These are phyloP conservation scores for Atractiella rhizophila DNA, from an alignment of 768 basidiomycete species.

Conservation along the genomic window DNA sequence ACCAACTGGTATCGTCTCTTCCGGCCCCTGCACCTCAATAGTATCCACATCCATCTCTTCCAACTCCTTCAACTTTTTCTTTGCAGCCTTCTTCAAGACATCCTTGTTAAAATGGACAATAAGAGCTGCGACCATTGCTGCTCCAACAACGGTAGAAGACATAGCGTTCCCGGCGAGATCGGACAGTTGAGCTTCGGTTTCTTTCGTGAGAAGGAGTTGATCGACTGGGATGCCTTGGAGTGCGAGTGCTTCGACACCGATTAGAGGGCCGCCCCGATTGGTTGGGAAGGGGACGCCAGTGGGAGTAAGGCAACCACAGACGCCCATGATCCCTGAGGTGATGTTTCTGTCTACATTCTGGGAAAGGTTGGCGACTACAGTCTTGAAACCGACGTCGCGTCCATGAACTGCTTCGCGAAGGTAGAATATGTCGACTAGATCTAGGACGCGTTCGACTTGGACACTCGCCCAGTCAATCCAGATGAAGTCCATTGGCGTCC, in stretches of 20 bases:
- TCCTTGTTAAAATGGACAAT: constrained; percentile 28
- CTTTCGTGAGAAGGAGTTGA: constrained; percentile 68
- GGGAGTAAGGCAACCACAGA: constrained; percentile 54
- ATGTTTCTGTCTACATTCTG: constrained; percentile 88
- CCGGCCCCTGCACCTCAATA: constrained; percentile 44
- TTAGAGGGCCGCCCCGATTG: constrained; percentile 83
- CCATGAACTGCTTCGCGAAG: constrained; percentile 56
- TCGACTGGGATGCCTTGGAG: constrained; percentile 88
- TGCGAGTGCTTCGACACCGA: constrained; percentile 70
- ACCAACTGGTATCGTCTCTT: constrained; percentile 29
- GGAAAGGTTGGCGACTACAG: constrained; percentile 72
- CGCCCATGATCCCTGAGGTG: constrained; percentile 51
- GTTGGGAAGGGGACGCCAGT: constrained; percentile 93
- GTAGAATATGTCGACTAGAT: constrained; percentile 72
- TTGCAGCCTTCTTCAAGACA: constrained; percentile 19
- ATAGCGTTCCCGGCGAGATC: constrained; percentile 92
- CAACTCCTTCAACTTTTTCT: no score
- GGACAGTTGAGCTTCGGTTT: constrained; percentile 75
- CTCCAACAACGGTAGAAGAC: constrained; percentile 87
- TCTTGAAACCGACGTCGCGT: constrained; percentile 42
- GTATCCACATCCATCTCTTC: constrained; percentile 36
- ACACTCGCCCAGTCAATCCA: constrained; percentile 86
- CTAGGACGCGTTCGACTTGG: constrained; percentile 86
- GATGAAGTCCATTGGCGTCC: constrained; percentile 61
- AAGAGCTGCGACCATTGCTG: constrained; percentile 61